Evolutionary conservation across 2,329 filamentous ascomycete species (phyloP).

Genomic region (Xylariomycetidae sp.): DNA sequence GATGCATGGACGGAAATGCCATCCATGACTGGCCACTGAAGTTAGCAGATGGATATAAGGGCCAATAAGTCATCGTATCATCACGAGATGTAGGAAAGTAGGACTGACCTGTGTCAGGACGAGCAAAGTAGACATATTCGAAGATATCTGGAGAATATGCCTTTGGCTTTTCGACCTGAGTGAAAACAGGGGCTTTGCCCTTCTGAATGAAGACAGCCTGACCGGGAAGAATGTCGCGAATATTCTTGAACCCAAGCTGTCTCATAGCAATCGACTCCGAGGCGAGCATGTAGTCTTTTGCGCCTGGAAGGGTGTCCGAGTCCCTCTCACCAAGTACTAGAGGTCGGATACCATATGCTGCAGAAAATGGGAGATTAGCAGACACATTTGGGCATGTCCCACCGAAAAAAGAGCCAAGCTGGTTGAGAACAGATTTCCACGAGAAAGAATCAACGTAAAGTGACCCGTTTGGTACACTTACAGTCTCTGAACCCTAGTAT

Average conservation of each 20-base stretch:
- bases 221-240: conserved; percentile 67
- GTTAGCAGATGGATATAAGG: no score
- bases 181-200: conserved; percentile 63
- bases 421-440: background rate
- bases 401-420: conserved; percentile 45
- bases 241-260: conserved; percentile 66
- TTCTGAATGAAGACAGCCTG: conserved; percentile 76
- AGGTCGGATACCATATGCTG: conserved; percentile 72
- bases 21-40: conserved; percentile 68
- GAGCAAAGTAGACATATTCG: conserved; percentile 75
- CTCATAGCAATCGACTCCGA: conserved; percentile 72
- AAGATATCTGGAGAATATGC: conserved; percentile 65
- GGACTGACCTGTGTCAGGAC: conserved; percentile 73
- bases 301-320: conserved; percentile 49
- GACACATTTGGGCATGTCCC: no score
- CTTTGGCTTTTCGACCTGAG: conserved; percentile 60
- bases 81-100: no score
- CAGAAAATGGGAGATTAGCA: no score
- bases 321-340: conserved; percentile 64
- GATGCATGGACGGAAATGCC: conserved; percentile 42
- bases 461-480: no score
- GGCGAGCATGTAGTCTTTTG: conserved; percentile 75
- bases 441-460: background rate
- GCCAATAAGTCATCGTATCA: no score
- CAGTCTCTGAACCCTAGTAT: conserved; percentile 59